These are phyloP conservation scores for Chaetomiaceae sp. DNA, from an alignment of 2,329 filamentous ascomycete genomes.

Conservation along the genomic window DNA sequence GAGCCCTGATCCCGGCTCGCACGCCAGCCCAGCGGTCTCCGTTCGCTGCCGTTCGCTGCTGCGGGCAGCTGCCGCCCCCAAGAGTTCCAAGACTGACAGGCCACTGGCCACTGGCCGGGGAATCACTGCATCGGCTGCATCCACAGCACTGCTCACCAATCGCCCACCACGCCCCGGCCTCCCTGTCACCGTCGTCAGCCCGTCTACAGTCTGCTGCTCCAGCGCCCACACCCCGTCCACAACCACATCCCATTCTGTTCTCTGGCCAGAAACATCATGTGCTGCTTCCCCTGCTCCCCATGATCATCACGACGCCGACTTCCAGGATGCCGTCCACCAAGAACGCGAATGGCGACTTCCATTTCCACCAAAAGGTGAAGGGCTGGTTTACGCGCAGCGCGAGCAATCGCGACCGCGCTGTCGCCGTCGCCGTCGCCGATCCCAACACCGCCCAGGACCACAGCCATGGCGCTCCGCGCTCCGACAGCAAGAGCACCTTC, in stretches of 20 bases:
- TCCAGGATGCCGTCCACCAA: constrained; percentile 50
- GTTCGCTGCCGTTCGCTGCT: background rate
- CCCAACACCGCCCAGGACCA: constrained; percentile 5
- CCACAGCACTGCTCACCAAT: constrained; percentile 7
- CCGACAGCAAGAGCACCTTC: constrained; percentile 63
- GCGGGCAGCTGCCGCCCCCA: constrained; percentile 12
- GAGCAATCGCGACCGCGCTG: constrained; percentile 31
- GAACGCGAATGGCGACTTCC: constrained; percentile 49
- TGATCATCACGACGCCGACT: constrained; percentile 21
- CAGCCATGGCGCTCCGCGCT: constrained; percentile 36
- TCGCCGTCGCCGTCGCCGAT: constrained; percentile 15
- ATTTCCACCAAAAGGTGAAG: constrained; percentile 64
- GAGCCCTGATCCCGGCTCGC: constrained; percentile 9
- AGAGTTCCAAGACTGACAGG: background rate
- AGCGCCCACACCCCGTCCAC: background rate
- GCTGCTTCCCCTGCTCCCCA: constrained; percentile 24
- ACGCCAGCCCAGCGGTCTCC: too few species aligned
- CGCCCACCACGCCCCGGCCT: background rate
- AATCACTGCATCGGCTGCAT: too few species aligned
- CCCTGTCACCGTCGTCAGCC: constrained; percentile 2
- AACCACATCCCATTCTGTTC: constrained; percentile 12
- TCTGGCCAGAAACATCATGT: constrained; percentile 23
- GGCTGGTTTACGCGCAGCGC: constrained; percentile 63
- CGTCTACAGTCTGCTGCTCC: background rate
- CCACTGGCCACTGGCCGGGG: too few species aligned